These are phyloP conservation scores for Pythium sp. DNA, from an alignment of 352 stramenopile species.

Conservation along the genomic window DNA sequence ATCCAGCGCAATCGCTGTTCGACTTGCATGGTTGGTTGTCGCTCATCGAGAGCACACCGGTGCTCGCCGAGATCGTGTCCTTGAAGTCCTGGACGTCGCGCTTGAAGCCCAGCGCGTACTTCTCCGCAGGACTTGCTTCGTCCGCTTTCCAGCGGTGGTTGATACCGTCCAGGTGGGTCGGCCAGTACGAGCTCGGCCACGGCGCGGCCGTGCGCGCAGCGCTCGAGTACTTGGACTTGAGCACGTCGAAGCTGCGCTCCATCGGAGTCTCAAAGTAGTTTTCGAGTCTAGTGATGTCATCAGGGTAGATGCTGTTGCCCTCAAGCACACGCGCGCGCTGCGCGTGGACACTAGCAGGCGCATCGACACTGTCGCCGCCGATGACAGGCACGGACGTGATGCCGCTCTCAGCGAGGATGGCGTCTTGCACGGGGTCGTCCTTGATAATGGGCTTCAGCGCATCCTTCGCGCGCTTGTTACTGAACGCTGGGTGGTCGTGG, in stretches of 20 bases:
- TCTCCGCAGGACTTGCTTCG: conserved; percentile 30
- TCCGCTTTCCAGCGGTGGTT: conserved; percentile 41
- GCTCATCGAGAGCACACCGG: conserved; percentile 32
- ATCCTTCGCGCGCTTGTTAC: conserved; percentile 17
- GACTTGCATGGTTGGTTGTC: conserved; percentile 25
- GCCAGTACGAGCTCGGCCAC: conserved; percentile 59
- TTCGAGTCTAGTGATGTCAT: conserved; percentile 23
- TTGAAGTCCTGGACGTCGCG: conserved; percentile 34
- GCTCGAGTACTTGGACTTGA: conserved; percentile 30
- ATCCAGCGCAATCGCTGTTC: conserved; percentile 28
- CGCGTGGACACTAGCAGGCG: conserved; percentile 1
- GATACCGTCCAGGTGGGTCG: conserved; percentile 56
- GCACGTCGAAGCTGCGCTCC: conserved; percentile 24
- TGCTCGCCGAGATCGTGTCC: conserved; percentile 32
- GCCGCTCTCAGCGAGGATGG: conserved; percentile 9
- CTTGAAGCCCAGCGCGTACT: conserved; percentile 47
- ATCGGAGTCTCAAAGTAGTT: conserved; percentile 25
- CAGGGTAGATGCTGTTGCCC: neutral
- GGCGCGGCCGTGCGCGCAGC: conserved; percentile 17
- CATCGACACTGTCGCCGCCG: neutral
- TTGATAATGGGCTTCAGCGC: conserved; percentile 22
- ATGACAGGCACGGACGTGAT: neutral
- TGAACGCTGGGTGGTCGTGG: conserved; percentile 29
- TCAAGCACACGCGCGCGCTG: neutral
- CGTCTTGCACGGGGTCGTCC: conserved; percentile 14